A percentile compares a stretch with the other conserved stretches of the same genome.
Conservation (phyloP, 257 asterid genomes). For the Nicotiana undulata region DNA sequence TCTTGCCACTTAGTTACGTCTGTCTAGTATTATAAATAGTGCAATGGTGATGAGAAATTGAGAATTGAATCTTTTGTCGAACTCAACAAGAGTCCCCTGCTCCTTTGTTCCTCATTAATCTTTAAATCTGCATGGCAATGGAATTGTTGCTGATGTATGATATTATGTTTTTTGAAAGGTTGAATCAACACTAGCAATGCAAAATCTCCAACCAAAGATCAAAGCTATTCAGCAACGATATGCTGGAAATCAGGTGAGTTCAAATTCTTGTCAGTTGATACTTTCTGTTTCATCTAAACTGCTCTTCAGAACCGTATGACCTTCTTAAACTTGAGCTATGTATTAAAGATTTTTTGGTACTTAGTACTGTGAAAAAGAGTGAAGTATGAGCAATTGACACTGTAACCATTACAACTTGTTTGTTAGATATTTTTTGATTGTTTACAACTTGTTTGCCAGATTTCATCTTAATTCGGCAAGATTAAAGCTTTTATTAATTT, state of each 20-base stretch:
- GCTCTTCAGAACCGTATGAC: neutral
- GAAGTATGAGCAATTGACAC: neutral
- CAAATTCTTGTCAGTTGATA: neutral
- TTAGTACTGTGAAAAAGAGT: neutral
- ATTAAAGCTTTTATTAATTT: neutral
- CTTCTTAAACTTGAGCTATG: neutral
- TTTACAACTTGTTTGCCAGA: neutral
- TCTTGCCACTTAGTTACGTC: constrained; percentile 10
- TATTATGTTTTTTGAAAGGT: constrained; percentile 41
- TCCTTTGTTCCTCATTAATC: neutral
- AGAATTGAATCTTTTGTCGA: neutral
- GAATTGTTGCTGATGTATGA: constrained; percentile 6
- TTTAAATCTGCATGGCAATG: neutral
- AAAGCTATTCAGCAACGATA: constrained; percentile 97
- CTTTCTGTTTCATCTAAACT: neutral
- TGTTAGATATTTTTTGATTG: neutral
- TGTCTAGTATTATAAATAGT: neutral
- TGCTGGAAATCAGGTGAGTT: constrained; percentile 89
- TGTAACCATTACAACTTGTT: neutral
- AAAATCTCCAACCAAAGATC: constrained; percentile 97
- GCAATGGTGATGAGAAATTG: neutral
- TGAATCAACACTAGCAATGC: constrained; percentile 97
- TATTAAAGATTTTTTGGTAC: neutral
- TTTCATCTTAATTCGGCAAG: neutral
- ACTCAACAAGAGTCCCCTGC: neutral